phyloP scores from a whole-genome alignment of 352 stramenopile genomes.

The Globisporangium abappressorium region DNA sequence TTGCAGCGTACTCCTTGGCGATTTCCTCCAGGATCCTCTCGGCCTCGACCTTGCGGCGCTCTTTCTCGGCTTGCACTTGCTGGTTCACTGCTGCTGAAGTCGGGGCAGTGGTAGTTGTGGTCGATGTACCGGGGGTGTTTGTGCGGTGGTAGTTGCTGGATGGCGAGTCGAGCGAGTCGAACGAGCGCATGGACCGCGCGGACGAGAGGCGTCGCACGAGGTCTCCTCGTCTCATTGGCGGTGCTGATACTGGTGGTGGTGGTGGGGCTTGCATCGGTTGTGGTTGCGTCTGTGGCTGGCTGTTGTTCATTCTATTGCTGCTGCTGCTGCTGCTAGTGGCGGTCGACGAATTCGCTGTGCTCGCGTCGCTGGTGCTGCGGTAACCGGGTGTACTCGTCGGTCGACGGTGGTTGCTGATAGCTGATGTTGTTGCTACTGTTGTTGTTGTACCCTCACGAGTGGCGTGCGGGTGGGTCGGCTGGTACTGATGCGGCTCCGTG shows the following conservation, averaged over 20 bases:
- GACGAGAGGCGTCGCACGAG: slow-evolving; percentile 18
- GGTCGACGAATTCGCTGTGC: neutral
- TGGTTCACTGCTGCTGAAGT: slow-evolving; percentile 3
- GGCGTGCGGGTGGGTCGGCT: neutral
- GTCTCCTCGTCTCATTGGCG: neutral
- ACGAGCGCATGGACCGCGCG: slow-evolving; percentile 11
- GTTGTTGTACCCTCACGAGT: neutral
- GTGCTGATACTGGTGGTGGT: neutral
- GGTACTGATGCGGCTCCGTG: neutral
- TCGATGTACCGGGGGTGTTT: neutral
- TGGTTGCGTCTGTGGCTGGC: neutral
- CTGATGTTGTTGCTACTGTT: neutral
- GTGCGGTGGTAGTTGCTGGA: slow-evolving; percentile 3
- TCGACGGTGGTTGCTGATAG: neutral
- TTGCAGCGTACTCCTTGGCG: slow-evolving; percentile 79
- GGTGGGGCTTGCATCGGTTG: neutral
- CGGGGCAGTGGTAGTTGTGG: neutral
- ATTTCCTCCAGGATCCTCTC: slow-evolving; percentile 73
- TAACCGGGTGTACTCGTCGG: slow-evolving; percentile 2
- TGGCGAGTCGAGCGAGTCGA: slow-evolving; percentile 13
- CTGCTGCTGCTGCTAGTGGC: neutral
- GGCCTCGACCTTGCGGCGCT: slow-evolving; percentile 45
- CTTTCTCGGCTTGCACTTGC: slow-evolving; percentile 20
- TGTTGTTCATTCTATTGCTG: slow-evolving; percentile 1
- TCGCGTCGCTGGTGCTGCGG: neutral